Base-by-base conservation (phyloP, 768 basidiomycete genomes). In the Mycena kentingensis region DNA sequence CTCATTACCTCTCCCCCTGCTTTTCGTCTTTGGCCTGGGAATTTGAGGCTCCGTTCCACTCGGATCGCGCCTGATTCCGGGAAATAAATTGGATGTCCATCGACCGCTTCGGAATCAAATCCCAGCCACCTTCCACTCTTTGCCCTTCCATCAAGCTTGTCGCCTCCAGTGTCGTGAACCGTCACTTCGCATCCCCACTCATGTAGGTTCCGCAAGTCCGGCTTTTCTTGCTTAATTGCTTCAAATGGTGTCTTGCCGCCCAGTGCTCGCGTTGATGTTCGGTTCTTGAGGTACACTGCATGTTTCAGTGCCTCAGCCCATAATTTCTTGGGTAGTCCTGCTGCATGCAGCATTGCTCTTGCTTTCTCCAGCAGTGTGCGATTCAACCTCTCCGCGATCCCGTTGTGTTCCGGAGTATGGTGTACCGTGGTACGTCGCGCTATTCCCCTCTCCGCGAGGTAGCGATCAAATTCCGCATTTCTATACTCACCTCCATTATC, bases 221-320 rank as follows among this genome's bases (percentile, higher is more conserved):
- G 73, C 38, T 71, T 72, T 42, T 63, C 52, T 24, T 64, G 59
- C 35, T 46, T 62, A 13, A 58, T 45, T 16, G 62, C 58, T 45
- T 72, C 54, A 52, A 62, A 70, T 0, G 70, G 70, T 1, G 64
- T 72, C 38, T 26, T 61, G 0, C 63, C 67, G 11, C 63, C 44
- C 2, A 72, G 35, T 1, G 66, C 66, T 21, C 57, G 62, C 0
- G 64, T 70, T 3, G 53, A 52, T 1, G 65, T 69, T 1, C 65
- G 28, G 54, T 77, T 77, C 53, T 67, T 64, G 19, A 78, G 25
- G 66, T 72, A 77, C 0, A 70, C 62, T 0, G 65, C 69, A 51
- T 77, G 67, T 2, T 45, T 46, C 0, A 70, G 58, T 0, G 71
- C 73, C 26, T 77, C 67, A 1, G 67, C 72, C 77, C 76, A 80